Base-by-base conservation (phyloP, 805 yeast genomes). In the Starmerella davenportii region DNA sequence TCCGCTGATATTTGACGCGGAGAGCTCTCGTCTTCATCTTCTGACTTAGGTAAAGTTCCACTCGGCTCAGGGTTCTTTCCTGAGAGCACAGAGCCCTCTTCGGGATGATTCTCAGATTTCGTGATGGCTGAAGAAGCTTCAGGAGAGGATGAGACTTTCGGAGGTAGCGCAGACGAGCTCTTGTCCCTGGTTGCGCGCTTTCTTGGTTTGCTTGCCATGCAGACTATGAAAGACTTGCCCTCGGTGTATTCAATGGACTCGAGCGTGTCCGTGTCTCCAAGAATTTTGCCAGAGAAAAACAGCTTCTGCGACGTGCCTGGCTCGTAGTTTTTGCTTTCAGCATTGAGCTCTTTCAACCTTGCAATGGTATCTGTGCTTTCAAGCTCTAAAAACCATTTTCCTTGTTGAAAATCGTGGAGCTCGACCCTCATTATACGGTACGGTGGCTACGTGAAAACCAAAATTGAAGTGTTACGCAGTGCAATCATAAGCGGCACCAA, bases 381-480 rank as follows among this genome's bases (percentile, higher is more conserved):
- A 41, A 82, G 69, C 21, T 81, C 94, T 42, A 90, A 53, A 21
- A 82, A 70, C 57, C 85, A 72, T 56, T 75, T 79, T 56, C 81
- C 84, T 63, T 87, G 90, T 63, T 90, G 85, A 63, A 90, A 79
- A 61, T 90, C 94, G 58, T 85, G 84, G 58, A 90, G 74, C 37
- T 76, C 68, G 47, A 84, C 63, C 60, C 77, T 76, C 94, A 82
- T 84, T 18, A 23, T 35, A 32, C 19, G n/a, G n/a, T n/a, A n/a
- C n/a, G n/a, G n/a, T n/a, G n/a, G n/a, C n/a, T n/a, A n/a, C n/a
- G n/a, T n/a, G n/a, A n/a, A n/a, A n/a, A n/a, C n/a, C n/a, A n/a
- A n/a, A n/a, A n/a, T n/a, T n/a, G n/a, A n/a, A n/a, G n/a, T n/a
- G n/a, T n/a, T n/a, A n/a, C n/a, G n/a, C n/a, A n/a, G n/a, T n/a